phyloP scores from a whole-genome alignment of 1,139 yeast genomes.

The Yarrowia galli region DNA sequence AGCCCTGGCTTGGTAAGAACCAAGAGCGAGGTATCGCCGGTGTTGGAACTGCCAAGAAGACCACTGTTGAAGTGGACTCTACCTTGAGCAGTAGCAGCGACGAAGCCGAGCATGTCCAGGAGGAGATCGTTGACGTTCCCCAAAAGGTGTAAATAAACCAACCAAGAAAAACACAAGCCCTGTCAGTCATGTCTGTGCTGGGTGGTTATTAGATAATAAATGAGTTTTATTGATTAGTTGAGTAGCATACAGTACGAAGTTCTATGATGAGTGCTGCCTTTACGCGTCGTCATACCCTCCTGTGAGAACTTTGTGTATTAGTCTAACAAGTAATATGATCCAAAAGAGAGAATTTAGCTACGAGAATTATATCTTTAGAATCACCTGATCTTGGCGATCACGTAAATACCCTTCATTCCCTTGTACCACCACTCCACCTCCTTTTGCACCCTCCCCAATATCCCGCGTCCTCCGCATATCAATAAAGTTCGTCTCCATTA shows the following conservation, averaged over 20 bases:
- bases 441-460: not conserved
- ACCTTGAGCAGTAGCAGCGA: slow-evolving; percentile 21
- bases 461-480: not conserved
- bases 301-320: too few relatives aligned
- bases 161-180: not conserved
- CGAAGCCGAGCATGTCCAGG: slow-evolving; percentile 6
- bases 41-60: slow-evolving; percentile 53
- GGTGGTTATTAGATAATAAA: slow-evolving; percentile 28
- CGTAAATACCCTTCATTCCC: too few relatives aligned
- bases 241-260: too few relatives aligned
- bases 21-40: slow-evolving; percentile 54
- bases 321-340: too few relatives aligned
- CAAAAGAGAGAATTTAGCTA: too few relatives aligned
- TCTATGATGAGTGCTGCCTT: too few relatives aligned
- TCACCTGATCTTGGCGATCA: too few relatives aligned
- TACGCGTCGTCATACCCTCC: too few relatives aligned
- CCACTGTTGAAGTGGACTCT: slow-evolving; percentile 39
- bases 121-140: slow-evolving; percentile 8
- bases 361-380: too few relatives aligned
- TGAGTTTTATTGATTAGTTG: slow-evolving; percentile 15
- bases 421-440: too few relatives aligned
- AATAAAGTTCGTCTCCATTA: slow-evolving; percentile 2
- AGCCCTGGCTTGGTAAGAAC: slow-evolving; percentile 57
- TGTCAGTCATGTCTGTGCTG: slow-evolving; percentile 3
- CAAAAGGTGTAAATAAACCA: slow-evolving; percentile 5